Evolutionary conservation across 768 basidiomycete species (phyloP).

Genomic region (Mycena epipterygia): DNA sequence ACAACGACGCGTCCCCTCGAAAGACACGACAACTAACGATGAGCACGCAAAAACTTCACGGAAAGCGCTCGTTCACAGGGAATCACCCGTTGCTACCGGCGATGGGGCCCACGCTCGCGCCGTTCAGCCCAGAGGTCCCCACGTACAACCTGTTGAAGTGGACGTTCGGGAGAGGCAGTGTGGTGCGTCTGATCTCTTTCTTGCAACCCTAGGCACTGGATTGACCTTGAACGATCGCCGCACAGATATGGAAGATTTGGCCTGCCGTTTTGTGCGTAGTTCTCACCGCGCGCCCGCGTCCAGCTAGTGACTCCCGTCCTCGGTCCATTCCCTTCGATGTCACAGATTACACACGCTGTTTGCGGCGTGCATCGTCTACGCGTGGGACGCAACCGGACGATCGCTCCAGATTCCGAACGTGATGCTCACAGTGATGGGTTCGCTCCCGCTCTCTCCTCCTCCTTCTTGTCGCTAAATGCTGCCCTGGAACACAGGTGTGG

Average conservation of each 20-base stretch:
- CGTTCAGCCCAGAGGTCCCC: conserved; percentile 28
- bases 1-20: too few species aligned
- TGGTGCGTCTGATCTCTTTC: conserved; percentile 13
- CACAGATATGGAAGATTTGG: conserved; percentile 74
- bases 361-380: conserved; percentile 46
- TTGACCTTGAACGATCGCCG: not conserved
- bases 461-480: too few species aligned
- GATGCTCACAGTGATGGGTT: conserved; percentile 73
- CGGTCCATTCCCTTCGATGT: too few species aligned
- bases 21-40: too few species aligned
- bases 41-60: not conserved
- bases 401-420: conserved; percentile 47
- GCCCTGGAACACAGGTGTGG: conserved; percentile 62
- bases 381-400: not conserved
- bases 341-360: conserved; percentile 65
- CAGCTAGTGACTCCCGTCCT: too few species aligned
- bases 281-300: not conserved
- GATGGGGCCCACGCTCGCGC: not conserved
- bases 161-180: conserved; percentile 33
- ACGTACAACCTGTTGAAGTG: conserved; percentile 34
- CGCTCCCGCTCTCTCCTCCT: too few species aligned
- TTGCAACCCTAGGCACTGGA: not conserved
- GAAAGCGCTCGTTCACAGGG: conserved; percentile 33
- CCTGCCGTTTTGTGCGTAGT: conserved; percentile 61
- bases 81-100: conserved; percentile 33